A percentile compares a stretch with the other conserved stretches of the same genome.
These are phyloP conservation scores for Firmiana major DNA, from an alignment of 345 rosid genomes.

Conservation along the genomic window DNA sequence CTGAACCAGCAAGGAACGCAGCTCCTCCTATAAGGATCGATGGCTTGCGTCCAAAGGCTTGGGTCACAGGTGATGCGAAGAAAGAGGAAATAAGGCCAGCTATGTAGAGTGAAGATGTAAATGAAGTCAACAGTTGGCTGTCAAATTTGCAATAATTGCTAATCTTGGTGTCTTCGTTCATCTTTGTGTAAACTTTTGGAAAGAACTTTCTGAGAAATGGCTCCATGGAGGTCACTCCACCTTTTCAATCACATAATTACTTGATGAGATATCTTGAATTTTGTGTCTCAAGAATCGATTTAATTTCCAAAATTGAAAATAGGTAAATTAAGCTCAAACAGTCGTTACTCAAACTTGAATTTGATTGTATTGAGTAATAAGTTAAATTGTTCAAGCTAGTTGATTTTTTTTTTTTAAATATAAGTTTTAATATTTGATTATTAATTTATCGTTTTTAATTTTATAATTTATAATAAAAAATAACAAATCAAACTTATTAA, in stretches of 20 bases:
- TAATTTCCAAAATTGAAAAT: neutral
- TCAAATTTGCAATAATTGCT: conserved; percentile 75
- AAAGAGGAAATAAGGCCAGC: conserved; percentile 61
- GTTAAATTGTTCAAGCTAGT: no score
- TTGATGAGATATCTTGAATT: neutral
- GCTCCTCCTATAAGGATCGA: conserved; percentile 56
- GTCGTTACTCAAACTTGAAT: no score
- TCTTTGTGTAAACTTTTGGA: conserved; percentile 44
- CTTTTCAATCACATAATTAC: conserved; percentile 21
- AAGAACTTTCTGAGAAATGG: conserved; percentile 58
- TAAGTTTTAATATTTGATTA: no score
- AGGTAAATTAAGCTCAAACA: no score
- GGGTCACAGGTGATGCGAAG: conserved; percentile 54
- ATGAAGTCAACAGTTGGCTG: conserved; percentile 60
- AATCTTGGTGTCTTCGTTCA: conserved; percentile 42
- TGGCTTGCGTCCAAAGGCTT: conserved; percentile 57
- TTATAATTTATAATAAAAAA: no score
- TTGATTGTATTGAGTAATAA: no score
- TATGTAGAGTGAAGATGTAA: conserved; percentile 76
- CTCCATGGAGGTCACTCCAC: conserved; percentile 87
- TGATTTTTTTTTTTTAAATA: no score
- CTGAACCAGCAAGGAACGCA: conserved; percentile 54
- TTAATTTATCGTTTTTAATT: no score
- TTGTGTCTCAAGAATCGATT: neutral
- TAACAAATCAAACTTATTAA: no score